Evolutionary conservation across 2,329 filamentous ascomycete species (phyloP).

Genomic region (Cylindrodendrum hubeiense): DNA sequence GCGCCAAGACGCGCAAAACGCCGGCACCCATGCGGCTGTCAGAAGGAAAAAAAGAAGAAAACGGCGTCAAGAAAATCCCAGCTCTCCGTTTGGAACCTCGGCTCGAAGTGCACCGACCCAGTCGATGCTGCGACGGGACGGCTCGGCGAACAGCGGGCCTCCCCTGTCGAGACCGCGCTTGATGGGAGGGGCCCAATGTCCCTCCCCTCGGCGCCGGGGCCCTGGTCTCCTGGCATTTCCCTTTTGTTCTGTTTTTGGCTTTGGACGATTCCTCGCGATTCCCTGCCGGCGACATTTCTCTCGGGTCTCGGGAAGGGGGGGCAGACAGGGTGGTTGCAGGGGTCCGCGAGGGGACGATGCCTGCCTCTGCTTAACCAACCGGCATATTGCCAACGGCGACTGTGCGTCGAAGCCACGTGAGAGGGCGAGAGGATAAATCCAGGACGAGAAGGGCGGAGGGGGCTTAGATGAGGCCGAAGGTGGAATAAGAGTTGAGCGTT

Average conservation of each 20-base stretch:
- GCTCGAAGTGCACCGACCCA: slow-evolving; percentile 20
- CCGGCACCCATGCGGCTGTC: background rate
- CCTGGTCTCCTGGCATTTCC: slow-evolving; percentile 8
- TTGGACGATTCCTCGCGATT: slow-evolving; percentile 9
- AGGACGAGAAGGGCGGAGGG: background rate
- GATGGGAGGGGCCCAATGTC: slow-evolving; percentile 11
- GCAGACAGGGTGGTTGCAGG: slow-evolving; percentile 14
- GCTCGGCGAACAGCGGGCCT: slow-evolving; percentile 28
- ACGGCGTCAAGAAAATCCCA: slow-evolving; percentile 6
- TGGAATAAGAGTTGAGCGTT: slow-evolving; percentile 7
- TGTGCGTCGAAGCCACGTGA: slow-evolving; percentile 23
- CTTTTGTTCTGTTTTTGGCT: slow-evolving; percentile 3
- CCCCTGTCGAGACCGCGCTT: slow-evolving; percentile 26
- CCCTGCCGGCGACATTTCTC: slow-evolving; percentile 5
- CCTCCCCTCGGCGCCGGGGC: background rate
- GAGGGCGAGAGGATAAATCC: background rate
- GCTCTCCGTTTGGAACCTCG: slow-evolving; percentile 21
- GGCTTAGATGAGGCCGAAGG: background rate
- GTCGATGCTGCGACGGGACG: slow-evolving; percentile 20
- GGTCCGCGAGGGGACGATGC: background rate
- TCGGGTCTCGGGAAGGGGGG: slow-evolving; percentile 8
- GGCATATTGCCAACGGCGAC: slow-evolving; percentile 27
- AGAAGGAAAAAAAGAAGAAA: slow-evolving; percentile 8
- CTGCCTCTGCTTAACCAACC: slow-evolving; percentile 14
- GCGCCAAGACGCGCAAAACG: background rate